Evolutionary conservation across 495 filamentous ascomycete species (phyloP), one percentile per base, ranked within the genome.

Genomic region (Rostrohypoxylon terebratum): DNA sequence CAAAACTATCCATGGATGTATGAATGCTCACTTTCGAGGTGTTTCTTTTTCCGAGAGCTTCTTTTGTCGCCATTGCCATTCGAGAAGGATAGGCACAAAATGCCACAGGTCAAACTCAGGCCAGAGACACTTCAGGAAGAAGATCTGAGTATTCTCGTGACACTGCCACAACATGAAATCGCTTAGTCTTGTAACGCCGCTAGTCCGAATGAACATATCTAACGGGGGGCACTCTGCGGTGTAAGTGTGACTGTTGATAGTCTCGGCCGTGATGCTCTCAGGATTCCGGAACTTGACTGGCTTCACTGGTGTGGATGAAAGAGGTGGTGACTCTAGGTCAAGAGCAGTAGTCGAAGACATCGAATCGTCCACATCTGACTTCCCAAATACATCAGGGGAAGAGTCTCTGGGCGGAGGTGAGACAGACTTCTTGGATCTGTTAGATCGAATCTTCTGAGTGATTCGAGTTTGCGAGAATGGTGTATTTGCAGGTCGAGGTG

Each of bases 111-210:
- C 94, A 72, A 99, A 97, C 72, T 98, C 94, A 3, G 96, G 96
- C 96, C 96, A 99, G 47, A 98, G 81, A 63, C 93, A 95, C 63
- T 97, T 88, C 44, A 97, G 78, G 81, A 98, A 99, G 42, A 93
- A 92, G 61, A 98, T 91, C 60, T 97, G 91, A 0, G 96, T 98
- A 47, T 95, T 84, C 74, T 96, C 86, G 73, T 98, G 94, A 74
- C 92, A 94, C 80, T 99, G 96, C 96, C 96, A 99, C 59, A 99
- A 89, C 94, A 99, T 94, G 75, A 98, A 99, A 76, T 99, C 96
- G 74, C 93, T 97, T 64, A 99, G 81, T 20, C 96, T 86, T 75
- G 94, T 91, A 10, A 99, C 96, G 28, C 93, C 96, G 57, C 93
- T 96, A 0, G 96, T 99, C 25, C 96, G 87, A 18, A 99, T 85